Percentiles rank a stretch among this genome's conserved stretches.
These are phyloP conservation scores for Tetracentron sinense DNA, from an alignment of 164 flowering plant genomes.

Conservation along the genomic window DNA sequence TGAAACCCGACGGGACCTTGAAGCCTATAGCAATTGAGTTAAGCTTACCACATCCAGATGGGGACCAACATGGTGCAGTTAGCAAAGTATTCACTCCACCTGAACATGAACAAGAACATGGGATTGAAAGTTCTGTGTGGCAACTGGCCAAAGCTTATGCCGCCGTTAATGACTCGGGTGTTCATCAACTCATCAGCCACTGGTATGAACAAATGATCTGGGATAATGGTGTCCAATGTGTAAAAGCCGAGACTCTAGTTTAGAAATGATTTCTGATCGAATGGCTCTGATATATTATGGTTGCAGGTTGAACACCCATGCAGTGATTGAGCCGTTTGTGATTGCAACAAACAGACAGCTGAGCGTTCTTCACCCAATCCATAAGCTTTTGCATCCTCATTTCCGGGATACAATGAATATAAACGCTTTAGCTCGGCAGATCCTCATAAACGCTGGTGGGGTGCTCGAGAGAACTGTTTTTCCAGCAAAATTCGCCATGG, in stretches of 20 bases:
- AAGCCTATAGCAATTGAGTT: slow-evolving; percentile 86
- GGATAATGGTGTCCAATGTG: not conserved
- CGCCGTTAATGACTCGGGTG: slow-evolving; percentile 83
- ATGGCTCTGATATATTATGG: slow-evolving; percentile 2
- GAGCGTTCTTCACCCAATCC: slow-evolving; percentile 78
- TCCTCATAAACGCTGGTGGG: slow-evolving; percentile 78
- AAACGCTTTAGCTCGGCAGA: slow-evolving; percentile 78
- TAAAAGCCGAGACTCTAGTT: not conserved
- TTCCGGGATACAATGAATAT: slow-evolving; percentile 86
- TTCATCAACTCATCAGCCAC: slow-evolving; percentile 89
- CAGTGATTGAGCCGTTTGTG: slow-evolving; percentile 77
- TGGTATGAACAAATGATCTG: slow-evolving; percentile 39
- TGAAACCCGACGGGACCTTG: slow-evolving; percentile 67
- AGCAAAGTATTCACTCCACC: slow-evolving; percentile 72
- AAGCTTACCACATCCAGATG: slow-evolving; percentile 79
- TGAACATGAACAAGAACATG: slow-evolving; percentile 47
- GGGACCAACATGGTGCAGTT: slow-evolving; percentile 53
- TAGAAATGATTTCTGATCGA: not conserved
- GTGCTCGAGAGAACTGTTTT: slow-evolving; percentile 72
- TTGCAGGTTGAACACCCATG: slow-evolving; percentile 87
- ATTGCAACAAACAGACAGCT: slow-evolving; percentile 81
- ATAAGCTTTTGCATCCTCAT: slow-evolving; percentile 84
- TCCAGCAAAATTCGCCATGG: slow-evolving; percentile 73
- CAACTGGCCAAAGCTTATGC: slow-evolving; percentile 92
- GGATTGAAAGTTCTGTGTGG: slow-evolving; percentile 67